These are phyloP conservation scores for Chlamydomonas incerta DNA, from an alignment of 139 green algal genomes.

Conservation along the genomic window DNA sequence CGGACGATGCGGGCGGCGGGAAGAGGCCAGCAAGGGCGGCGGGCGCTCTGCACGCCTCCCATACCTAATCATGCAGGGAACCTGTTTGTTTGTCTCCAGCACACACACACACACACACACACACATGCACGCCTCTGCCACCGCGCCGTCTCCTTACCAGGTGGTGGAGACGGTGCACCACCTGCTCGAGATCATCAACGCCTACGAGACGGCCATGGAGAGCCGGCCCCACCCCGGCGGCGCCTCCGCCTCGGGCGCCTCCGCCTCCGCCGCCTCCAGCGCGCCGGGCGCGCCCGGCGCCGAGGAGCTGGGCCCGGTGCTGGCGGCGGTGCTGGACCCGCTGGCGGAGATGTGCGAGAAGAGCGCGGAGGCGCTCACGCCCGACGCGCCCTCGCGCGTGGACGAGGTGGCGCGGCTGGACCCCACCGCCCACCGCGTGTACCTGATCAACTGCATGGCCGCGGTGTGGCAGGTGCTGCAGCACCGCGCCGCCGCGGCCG, in stretches of 20 bases:
- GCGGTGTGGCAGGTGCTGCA: slow-evolving; percentile 49
- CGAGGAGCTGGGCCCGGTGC: slow-evolving; percentile 55
- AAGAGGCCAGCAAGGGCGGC: too few species aligned
- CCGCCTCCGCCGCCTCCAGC: too few species aligned
- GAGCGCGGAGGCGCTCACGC: slow-evolving; percentile 65
- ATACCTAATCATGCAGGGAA: too few species aligned
- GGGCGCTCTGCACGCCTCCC: too few species aligned
- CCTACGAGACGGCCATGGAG: slow-evolving; percentile 71
- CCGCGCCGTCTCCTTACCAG: slow-evolving; percentile 61
- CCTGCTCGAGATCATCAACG: slow-evolving; percentile 73
- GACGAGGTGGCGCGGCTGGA: slow-evolving; percentile 63
- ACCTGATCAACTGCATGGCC: slow-evolving; percentile 84
- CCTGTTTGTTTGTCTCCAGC: too few species aligned
- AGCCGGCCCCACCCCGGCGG: background rate
- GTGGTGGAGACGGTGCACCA: slow-evolving; percentile 69
- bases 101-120: too few species aligned
- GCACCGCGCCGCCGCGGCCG: background rate
- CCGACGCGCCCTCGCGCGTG: slow-evolving; percentile 60
- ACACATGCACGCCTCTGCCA: too few species aligned
- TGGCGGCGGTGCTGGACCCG: slow-evolving; percentile 77
- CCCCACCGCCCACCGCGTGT: slow-evolving; percentile 69
- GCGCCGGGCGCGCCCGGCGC: background rate
- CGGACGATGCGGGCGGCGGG: too few species aligned
- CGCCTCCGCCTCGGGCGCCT: too few species aligned
- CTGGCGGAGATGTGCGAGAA: slow-evolving; percentile 74